phyloP scores from a whole-genome alignment of 148 eudicot genomes.

The Polygonum maritimum region DNA sequence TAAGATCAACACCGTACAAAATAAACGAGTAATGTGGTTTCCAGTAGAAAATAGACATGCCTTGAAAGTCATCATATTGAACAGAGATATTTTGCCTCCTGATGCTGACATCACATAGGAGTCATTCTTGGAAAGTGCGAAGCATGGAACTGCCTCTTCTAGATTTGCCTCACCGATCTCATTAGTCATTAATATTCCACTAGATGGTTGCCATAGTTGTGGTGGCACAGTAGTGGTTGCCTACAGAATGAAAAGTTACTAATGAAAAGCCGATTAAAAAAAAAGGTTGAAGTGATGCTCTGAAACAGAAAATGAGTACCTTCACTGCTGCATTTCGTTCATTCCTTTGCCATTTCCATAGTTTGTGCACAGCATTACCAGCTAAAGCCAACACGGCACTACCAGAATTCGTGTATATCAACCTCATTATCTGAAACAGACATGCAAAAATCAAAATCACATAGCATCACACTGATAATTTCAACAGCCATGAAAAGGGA shows the following conservation, averaged over 20 bases:
- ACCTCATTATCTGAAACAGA: conserved; percentile 29
- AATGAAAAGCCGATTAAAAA: not conserved
- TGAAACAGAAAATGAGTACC: conserved; percentile 8
- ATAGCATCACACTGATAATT: not conserved
- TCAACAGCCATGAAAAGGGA: not conserved
- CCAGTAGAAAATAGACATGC: conserved; percentile 4
- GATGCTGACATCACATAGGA: conserved; percentile 55
- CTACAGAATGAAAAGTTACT: not conserved
- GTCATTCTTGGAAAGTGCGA: conserved; percentile 48
- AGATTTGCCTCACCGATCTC: conserved; percentile 24
- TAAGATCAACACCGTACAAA: not conserved
- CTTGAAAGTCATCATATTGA: conserved; percentile 42
- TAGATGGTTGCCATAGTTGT: conserved; percentile 37
- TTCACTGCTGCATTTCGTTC: conserved; percentile 26
- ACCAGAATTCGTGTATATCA: conserved; percentile 46
- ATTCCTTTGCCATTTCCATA: conserved; percentile 41
- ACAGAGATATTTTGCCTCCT: conserved; percentile 38
- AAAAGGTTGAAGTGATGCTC: not conserved
- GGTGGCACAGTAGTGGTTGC: conserved; percentile 36
- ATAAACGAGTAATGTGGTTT: not conserved
- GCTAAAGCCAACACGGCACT: conserved; percentile 41
- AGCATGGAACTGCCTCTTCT: conserved; percentile 31
- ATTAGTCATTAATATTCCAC: conserved; percentile 40
- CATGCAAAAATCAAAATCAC: not conserved
- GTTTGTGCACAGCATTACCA: conserved; percentile 35